Conservation (phyloP, 495 filamentous ascomycete genomes). For the Trypethelium eluteriae region DNA sequence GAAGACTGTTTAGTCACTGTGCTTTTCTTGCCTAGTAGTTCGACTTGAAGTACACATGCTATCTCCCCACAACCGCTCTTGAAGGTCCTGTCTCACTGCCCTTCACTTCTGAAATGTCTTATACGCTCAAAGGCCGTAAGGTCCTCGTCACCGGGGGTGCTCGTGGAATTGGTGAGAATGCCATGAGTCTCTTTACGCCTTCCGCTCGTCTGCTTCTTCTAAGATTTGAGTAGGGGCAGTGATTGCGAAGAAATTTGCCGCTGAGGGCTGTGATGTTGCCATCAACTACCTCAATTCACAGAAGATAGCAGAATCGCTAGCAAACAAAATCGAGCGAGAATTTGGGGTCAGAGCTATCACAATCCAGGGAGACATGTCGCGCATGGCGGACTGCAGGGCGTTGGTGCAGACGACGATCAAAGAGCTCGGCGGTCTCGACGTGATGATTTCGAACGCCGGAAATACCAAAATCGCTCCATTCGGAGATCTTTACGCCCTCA, state of each 20-base stretch:
- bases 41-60: not conserved
- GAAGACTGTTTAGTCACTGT: too few species aligned
- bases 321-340: slow-evolving; percentile 43
- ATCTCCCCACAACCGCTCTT: not conserved
- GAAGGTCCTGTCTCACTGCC: not conserved
- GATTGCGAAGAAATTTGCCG: slow-evolving; percentile 56
- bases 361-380: slow-evolving; percentile 55
- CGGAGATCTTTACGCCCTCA: slow-evolving; percentile 52
- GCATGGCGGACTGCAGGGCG: slow-evolving; percentile 46
- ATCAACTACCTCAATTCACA: slow-evolving; percentile 60
- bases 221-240: slow-evolving; percentile 50
- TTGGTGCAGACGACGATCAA: slow-evolving; percentile 50
- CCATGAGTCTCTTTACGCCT: not conserved
- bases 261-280: slow-evolving; percentile 57
- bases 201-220: not conserved
- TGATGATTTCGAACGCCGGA: slow-evolving; percentile 65
- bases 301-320: slow-evolving; percentile 48
- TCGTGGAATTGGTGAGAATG: slow-evolving; percentile 39
- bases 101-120: slow-evolving; percentile 42
- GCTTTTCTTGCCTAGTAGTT: not conserved
- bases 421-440: slow-evolving; percentile 55
- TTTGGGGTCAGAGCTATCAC: slow-evolving; percentile 48
- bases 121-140: slow-evolving; percentile 54
- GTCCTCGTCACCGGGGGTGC: slow-evolving; percentile 63
- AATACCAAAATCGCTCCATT: slow-evolving; percentile 48